Conservation (phyloP, 2,329 filamentous ascomycete genomes). For the Pseudopithomyces chartarum region DNA sequence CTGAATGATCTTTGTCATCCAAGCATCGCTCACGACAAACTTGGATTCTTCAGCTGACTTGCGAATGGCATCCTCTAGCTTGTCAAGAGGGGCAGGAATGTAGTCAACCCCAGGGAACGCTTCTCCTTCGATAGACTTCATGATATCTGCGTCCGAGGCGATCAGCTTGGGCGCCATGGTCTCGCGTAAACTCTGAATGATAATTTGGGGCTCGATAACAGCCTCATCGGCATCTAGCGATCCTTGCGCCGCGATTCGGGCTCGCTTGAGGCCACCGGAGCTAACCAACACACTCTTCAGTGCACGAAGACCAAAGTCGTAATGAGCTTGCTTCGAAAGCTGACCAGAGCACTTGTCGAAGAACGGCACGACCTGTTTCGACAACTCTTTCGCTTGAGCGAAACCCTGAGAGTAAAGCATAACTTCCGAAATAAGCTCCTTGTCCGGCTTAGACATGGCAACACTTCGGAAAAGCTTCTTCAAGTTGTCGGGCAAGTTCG, state of each 20-base stretch:
- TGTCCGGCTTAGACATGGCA: constrained; percentile 99
- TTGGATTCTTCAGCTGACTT: constrained; percentile 83
- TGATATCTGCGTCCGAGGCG: constrained; percentile 84
- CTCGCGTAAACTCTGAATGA: constrained; percentile 97
- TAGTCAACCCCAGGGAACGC: constrained; percentile 95
- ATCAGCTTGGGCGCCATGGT: constrained; percentile 98
- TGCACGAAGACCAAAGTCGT: constrained; percentile 97
- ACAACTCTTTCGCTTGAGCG: constrained; percentile 90
- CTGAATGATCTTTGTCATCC: constrained; percentile 97
- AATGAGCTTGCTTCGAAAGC: constrained; percentile 96
- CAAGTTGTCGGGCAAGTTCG: constrained; percentile 96
- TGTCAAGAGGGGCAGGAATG: constrained; percentile 81
- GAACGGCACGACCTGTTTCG: constrained; percentile 96
- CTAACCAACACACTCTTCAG: constrained; percentile 98
- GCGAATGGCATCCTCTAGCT: constrained; percentile 80
- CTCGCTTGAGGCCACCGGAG: constrained; percentile 92
- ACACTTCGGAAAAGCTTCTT: constrained; percentile 99
- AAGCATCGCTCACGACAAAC: constrained; percentile 87
- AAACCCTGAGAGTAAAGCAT: constrained; percentile 99
- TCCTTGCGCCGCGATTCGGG: constrained; percentile 66
- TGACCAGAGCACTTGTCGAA: constrained; percentile 85
- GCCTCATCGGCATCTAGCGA: constrained; percentile 68
- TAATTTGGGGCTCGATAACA: constrained; percentile 90
- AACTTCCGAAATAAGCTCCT: constrained; percentile 98
- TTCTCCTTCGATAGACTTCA: constrained; percentile 79